Percentiles rank a stretch among this genome's conserved stretches.
phyloP scores from a whole-genome alignment of 208 protist genomes.

The Trichomonas gallinae region DNA sequence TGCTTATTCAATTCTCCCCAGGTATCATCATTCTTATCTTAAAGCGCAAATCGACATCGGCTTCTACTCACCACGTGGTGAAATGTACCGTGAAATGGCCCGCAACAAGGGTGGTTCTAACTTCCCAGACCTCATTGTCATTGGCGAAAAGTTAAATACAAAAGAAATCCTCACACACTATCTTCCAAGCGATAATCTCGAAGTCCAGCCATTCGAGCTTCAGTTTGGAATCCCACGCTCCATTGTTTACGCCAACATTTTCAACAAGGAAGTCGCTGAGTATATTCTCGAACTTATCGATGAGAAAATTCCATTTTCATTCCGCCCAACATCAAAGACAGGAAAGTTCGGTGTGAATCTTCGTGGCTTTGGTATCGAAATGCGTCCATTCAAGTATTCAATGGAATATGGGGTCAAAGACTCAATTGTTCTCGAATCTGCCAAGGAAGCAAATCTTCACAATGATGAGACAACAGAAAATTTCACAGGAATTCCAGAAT shows the following conservation, averaged over 20 bases:
- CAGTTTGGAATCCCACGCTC: not conserved
- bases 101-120: not conserved
- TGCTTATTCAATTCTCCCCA: not conserved
- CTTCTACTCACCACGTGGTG: not conserved
- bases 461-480: not conserved
- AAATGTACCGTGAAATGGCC: not conserved
- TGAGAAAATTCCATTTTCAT: not conserved
- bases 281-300: not conserved
- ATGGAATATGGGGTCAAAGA: constrained; percentile 19
- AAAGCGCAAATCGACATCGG: not conserved
- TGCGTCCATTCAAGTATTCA: constrained; percentile 2
- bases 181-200: not conserved
- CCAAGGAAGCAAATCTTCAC: not conserved
- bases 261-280: not conserved
- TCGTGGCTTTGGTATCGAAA: constrained; percentile 3
- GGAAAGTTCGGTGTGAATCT: not conserved
- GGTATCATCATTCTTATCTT: not conserved
- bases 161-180: not conserved
- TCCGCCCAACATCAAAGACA: not conserved
- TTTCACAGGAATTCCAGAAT: not conserved
- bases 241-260: not conserved
- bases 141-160: not conserved
- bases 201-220: not conserved
- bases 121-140: not conserved
- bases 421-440: not conserved